phyloP scores from a whole-genome alignment of 257 asterid species.

The Solanum pennellii region DNA sequence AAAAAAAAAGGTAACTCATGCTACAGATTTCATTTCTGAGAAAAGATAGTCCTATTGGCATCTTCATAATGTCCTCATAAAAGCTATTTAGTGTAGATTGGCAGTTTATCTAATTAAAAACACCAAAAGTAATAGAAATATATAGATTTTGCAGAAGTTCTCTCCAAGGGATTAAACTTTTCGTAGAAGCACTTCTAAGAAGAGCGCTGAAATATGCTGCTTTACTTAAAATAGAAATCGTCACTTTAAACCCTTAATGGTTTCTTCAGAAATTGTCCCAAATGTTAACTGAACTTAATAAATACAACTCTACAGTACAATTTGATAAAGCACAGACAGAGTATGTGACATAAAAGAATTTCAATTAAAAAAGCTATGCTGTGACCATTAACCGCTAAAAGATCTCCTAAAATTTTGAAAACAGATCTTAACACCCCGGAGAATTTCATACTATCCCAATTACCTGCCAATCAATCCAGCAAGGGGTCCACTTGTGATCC shows the following conservation, averaged over 20 bases:
- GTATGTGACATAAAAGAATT: background rate
- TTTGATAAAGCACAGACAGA: too few species aligned
- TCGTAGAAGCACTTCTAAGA: background rate
- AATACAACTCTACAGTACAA: background rate
- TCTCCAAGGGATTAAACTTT: background rate
- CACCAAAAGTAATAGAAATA: background rate
- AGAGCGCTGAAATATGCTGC: background rate
- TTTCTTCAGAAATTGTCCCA: background rate
- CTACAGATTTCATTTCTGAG: background rate
- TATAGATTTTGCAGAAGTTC: background rate
- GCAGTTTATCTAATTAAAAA: background rate
- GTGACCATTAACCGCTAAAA: background rate
- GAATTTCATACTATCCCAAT: background rate
- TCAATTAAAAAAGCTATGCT: background rate
- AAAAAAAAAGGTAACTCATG: background rate
- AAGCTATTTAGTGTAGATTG: background rate
- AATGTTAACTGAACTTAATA: background rate
- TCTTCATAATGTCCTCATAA: background rate
- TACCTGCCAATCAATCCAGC: slow-evolving; percentile 74
- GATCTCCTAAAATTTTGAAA: background rate
- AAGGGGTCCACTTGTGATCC: slow-evolving; percentile 93
- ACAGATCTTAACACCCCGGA: background rate
- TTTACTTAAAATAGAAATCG: background rate
- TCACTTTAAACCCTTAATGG: background rate
- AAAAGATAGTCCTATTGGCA: background rate